These are phyloP conservation scores for Lichtheimia ornata DNA, from an alignment of 371 early-diverging fungal genomes.

Conservation along the genomic window DNA sequence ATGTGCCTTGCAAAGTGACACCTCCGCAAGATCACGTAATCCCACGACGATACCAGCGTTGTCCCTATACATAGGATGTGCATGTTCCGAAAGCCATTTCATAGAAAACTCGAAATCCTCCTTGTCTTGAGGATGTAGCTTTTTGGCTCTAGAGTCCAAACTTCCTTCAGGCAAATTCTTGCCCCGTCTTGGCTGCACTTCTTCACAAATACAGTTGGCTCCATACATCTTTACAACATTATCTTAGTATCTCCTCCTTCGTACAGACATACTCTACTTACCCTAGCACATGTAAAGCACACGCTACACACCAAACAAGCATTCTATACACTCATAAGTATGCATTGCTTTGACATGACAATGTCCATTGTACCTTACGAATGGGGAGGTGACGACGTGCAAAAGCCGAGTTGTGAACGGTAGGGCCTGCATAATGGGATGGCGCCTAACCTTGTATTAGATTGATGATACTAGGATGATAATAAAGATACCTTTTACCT, in stretches of 20 bases:
- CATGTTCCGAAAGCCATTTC: conserved; percentile 47
- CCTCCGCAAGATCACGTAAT: conserved; percentile 36
- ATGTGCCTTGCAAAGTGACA: conserved; percentile 58
- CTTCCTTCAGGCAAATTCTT: conserved; percentile 50
- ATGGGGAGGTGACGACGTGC: conserved; percentile 25
- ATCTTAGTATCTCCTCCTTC: conserved; percentile 2
- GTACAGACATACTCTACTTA: conserved; percentile 19
- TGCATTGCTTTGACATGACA: not conserved
- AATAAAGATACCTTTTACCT: conserved; percentile 29
- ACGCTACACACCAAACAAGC: conserved; percentile 53
- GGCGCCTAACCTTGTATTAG: not conserved
- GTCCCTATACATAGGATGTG: conserved; percentile 43
- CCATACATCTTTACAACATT: conserved; percentile 38
- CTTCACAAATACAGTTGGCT: conserved; percentile 43
- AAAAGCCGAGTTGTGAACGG: conserved; percentile 13
- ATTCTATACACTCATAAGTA: conserved; percentile 30
- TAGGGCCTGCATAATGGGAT: not conserved
- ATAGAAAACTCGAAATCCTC: conserved; percentile 52
- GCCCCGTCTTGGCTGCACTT: conserved; percentile 54
- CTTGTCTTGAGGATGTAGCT: conserved; percentile 36
- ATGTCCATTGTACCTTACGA: conserved; percentile 23
- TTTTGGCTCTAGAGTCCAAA: conserved; percentile 52
- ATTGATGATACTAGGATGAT: no score
- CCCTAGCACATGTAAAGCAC: conserved; percentile 54
- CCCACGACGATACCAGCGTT: conserved; percentile 31